Evolutionary conservation across 345 rosid genomes (phyloP).

Genomic region (Bruguiera gymnorhiza): DNA sequence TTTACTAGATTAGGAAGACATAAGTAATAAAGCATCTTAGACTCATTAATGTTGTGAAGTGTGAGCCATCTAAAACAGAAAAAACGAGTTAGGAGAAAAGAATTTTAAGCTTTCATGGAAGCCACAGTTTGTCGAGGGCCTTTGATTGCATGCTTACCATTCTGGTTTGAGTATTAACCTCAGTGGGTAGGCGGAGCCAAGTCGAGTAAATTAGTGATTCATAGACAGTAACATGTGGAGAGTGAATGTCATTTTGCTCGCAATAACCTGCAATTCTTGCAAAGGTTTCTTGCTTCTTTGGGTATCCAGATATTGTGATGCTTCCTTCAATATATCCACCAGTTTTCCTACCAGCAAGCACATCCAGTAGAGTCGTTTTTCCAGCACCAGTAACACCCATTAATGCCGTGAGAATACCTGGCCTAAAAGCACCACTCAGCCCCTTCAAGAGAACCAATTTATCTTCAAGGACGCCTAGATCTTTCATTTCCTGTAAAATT

Average conservation of each 20-base stretch:
- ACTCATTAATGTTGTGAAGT: no score
- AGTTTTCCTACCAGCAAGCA: constrained; percentile 74
- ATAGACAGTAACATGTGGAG: constrained; percentile 64
- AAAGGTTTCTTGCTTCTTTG: constrained; percentile 68
- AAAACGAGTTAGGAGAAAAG: no score
- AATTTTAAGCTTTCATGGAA: no score
- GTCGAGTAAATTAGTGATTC: constrained; percentile 67
- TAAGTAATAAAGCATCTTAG: no score
- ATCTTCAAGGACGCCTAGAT: constrained; percentile 51
- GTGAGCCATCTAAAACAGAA: no score
- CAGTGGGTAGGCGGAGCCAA: constrained; percentile 53
- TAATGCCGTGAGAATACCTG: constrained; percentile 70
- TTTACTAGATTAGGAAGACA: no score
- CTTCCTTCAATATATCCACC: constrained; percentile 65
- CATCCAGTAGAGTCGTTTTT: constrained; percentile 79
- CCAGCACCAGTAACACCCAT: constrained; percentile 83
- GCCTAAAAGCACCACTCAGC: constrained; percentile 69
- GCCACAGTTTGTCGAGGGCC: no score
- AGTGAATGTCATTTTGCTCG: constrained; percentile 65
- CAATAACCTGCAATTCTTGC: constrained; percentile 71
- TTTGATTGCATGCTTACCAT: constrained; percentile 28
- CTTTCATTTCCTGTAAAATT: constrained; percentile 43
- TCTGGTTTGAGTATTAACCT: constrained; percentile 41
- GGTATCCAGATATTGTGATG: constrained; percentile 62
- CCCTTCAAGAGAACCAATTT: constrained; percentile 55